Conservation (phyloP, 208 protist genomes). For the Trypanosoma melophagium region DNA sequence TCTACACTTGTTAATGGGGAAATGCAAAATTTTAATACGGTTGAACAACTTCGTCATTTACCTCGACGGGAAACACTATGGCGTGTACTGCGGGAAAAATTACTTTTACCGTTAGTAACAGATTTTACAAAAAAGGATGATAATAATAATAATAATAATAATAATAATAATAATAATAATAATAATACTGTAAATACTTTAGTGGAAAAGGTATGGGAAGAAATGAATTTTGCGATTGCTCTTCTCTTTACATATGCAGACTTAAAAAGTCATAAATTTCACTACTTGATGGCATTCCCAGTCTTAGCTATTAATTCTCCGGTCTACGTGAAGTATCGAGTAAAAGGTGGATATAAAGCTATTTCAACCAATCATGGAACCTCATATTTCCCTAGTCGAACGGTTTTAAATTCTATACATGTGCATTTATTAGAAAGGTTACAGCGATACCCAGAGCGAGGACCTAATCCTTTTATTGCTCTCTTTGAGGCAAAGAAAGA, state of each 20-base stretch:
- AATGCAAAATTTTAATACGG: conserved; percentile 44
- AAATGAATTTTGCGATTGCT: conserved; percentile 55
- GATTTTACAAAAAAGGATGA: conserved; percentile 7
- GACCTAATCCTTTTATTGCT: conserved; percentile 51
- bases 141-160: conserved; percentile 1
- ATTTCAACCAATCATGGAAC: conserved; percentile 20
- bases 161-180: conserved; percentile 20
- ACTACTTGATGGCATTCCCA: conserved; percentile 94
- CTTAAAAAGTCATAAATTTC: conserved; percentile 94
- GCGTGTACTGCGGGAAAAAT: conserved; percentile 15
- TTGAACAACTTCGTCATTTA: conserved; percentile 21
- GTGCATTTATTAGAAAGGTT: conserved; percentile 30
- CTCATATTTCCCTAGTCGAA: conserved; percentile 18
- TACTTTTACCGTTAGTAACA: conserved; percentile 33
- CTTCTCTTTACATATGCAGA: conserved; percentile 92
- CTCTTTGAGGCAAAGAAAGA: neutral
- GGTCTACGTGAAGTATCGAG: conserved; percentile 19
- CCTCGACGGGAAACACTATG: conserved; percentile 25
- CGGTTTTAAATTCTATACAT: conserved; percentile 28
- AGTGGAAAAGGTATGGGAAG: conserved; percentile 33
- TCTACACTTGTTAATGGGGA: conserved; percentile 21
- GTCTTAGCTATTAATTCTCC: conserved; percentile 50
- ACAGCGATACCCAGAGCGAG: conserved; percentile 27
- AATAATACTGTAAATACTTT: neutral
- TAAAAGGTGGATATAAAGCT: conserved; percentile 17